These are phyloP conservation scores for Panaeolus cyanescens DNA, from an alignment of 768 basidiomycete genomes.

Conservation along the genomic window DNA sequence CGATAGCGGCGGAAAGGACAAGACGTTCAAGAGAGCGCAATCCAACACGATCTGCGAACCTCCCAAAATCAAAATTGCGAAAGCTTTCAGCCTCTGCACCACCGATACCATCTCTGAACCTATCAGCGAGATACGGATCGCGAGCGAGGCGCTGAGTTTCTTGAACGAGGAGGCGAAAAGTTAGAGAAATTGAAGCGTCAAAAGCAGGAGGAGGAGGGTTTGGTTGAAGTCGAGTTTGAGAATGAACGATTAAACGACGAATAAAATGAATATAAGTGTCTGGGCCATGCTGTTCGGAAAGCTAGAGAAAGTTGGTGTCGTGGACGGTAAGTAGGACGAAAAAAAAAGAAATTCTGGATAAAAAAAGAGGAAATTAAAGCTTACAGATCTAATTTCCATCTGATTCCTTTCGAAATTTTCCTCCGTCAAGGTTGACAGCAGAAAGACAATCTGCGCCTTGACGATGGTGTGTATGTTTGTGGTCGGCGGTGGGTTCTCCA, in stretches of 20 bases:
- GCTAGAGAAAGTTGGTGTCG: conserved; percentile 46
- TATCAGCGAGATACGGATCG: conserved; percentile 87
- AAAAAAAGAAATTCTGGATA: conserved; percentile 7
- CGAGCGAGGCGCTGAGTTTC: conserved; percentile 88
- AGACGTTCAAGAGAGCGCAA: conserved; percentile 79
- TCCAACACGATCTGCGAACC: conserved; percentile 82
- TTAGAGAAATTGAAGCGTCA: conserved; percentile 76
- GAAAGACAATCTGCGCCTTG: conserved; percentile 97
- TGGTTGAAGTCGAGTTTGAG: conserved; percentile 68
- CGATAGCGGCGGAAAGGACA: conserved; percentile 74
- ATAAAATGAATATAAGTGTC: conserved; percentile 99
- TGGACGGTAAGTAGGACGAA: conserved; percentile 7
- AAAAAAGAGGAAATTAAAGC: conserved; percentile 33
- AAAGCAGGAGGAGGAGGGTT: conserved; percentile 62
- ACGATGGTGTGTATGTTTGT: conserved; percentile 91
- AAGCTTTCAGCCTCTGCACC: conserved; percentile 85
- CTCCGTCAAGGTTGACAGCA: conserved; percentile 93
- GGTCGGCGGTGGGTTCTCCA: conserved; percentile 77
- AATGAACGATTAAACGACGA: conserved; percentile 90
- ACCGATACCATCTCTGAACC: conserved; percentile 89
- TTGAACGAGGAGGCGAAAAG: conserved; percentile 84
- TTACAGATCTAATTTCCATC: conserved; percentile 90
- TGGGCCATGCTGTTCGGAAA: conserved; percentile 95
- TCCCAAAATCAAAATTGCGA: conserved; percentile 78
- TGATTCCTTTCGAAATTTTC: conserved; percentile 96